These are phyloP conservation scores for Excoecaria agallocha DNA, from an alignment of 345 rosid species.

Conservation along the genomic window DNA sequence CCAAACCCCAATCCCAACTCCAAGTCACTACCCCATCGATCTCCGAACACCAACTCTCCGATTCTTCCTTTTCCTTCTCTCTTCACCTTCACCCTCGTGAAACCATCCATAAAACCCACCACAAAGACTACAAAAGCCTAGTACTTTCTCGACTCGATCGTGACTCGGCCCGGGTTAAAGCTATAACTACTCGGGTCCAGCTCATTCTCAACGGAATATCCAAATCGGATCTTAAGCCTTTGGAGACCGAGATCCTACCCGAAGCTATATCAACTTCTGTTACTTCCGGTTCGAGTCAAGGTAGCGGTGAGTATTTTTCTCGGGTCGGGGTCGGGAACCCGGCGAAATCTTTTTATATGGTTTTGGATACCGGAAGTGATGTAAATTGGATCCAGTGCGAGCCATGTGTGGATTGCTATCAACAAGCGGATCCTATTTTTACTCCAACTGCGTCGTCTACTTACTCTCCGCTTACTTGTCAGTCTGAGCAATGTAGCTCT, in stretches of 20 bases:
- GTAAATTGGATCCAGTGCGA: slow-evolving; percentile 83
- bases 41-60: not conserved
- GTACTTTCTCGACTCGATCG: slow-evolving; percentile 65
- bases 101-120: slow-evolving; percentile 37
- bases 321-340: slow-evolving; percentile 79
- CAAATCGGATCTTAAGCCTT: slow-evolving; percentile 55
- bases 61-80: slow-evolving; percentile 39
- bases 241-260: slow-evolving; percentile 35
- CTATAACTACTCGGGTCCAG: slow-evolving; percentile 39
- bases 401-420: slow-evolving; percentile 79
- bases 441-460: slow-evolving; percentile 66
- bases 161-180: slow-evolving; percentile 64
- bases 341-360: slow-evolving; percentile 56
- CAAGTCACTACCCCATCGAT: slow-evolving; percentile 13
- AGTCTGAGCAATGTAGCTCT: slow-evolving; percentile 47
- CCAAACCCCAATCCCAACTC: too few species aligned
- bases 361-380: slow-evolving; percentile 85
- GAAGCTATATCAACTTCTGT: slow-evolving; percentile 64
- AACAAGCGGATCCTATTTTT: slow-evolving; percentile 77
- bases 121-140: slow-evolving; percentile 56
- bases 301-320: slow-evolving; percentile 94
- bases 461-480: slow-evolving; percentile 51
- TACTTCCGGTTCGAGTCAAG: slow-evolving; percentile 68
- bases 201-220: slow-evolving; percentile 47
- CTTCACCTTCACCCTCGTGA: slow-evolving; percentile 66